Evolutionary conservation across 176 grass and related monocot genomes (phyloP).

Genomic region (Secale cereale): DNA sequence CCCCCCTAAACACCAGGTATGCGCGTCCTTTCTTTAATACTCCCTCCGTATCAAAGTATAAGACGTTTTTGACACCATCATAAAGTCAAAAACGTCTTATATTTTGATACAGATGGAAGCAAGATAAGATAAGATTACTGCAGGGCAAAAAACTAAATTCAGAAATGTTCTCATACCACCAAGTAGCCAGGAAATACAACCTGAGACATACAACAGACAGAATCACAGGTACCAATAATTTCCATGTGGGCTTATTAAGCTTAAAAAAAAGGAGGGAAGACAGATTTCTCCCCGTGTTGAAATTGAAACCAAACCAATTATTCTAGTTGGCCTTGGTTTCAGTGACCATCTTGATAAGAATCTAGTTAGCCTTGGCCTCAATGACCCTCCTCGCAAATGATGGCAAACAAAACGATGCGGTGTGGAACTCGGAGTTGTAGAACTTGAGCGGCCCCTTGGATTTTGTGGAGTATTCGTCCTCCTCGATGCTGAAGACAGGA

Average conservation of each 20-base stretch:
- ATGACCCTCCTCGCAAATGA: conserved; percentile 92
- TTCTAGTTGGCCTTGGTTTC: neutral
- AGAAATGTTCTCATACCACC: conserved; percentile 16
- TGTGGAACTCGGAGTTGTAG: conserved; percentile 94
- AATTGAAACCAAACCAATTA: neutral
- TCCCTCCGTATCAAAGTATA: too few species aligned
- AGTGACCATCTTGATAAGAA: neutral
- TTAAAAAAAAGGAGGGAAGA: neutral
- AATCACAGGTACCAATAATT: neutral
- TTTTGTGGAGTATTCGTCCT: conserved; percentile 67
- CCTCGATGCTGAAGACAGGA: conserved; percentile 65
- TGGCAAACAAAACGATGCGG: conserved; percentile 88
- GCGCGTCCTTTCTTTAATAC: too few species aligned
- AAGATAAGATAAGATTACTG: neutral
- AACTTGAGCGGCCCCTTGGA: conserved; percentile 81
- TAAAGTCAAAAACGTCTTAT: too few species aligned
- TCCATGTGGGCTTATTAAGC: conserved; percentile 20
- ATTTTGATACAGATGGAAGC: too few species aligned
- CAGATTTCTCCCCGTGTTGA: neutral
- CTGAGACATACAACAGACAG: neutral
- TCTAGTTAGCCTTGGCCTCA: conserved; percentile 47
- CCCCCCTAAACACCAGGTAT: too few species aligned
- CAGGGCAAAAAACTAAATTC: neutral
- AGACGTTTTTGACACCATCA: too few species aligned
- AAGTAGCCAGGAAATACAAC: conserved; percentile 6